Percentiles rank a stretch among this genome's conserved stretches.
Conservation (phyloP, 106 monocot genomes). For the Dendrobium catenatum region DNA sequence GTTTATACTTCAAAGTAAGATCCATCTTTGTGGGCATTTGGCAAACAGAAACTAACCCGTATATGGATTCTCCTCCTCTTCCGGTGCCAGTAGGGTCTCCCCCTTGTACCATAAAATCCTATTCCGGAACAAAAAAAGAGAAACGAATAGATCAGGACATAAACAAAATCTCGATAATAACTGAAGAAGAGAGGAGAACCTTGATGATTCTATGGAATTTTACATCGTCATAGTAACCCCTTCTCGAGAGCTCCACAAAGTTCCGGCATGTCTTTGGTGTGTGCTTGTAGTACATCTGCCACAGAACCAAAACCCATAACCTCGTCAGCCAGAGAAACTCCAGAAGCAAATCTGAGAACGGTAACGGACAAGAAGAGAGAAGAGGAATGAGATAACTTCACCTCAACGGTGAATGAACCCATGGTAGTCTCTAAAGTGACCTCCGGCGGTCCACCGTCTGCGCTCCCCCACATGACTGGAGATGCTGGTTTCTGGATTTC, state of each 20-base stretch:
- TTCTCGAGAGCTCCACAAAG: constrained; percentile 89
- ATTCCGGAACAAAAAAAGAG: not conserved
- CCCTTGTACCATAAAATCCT: constrained; percentile 98
- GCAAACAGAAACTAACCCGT: constrained; percentile 45
- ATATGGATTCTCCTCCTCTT: constrained; percentile 94
- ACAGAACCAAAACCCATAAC: not conserved
- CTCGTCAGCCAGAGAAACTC: not conserved
- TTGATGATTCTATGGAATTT: constrained; percentile 98
- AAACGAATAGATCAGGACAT: not conserved
- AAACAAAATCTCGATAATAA: constrained; percentile 3
- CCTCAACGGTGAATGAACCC: constrained; percentile 82
- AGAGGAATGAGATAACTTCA: constrained; percentile 4
- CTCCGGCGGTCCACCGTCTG: constrained; percentile 80
- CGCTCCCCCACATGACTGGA: constrained; percentile 53
- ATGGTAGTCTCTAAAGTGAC: constrained; percentile 88
- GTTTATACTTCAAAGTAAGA: not conserved
- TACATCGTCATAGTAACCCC: constrained; percentile 96
- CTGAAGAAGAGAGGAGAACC: constrained; percentile 20
- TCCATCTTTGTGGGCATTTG: not conserved
- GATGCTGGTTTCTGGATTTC: not conserved
- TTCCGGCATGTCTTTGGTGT: constrained; percentile 91
- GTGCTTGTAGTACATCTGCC: constrained; percentile 95
- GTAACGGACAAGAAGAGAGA: not conserved
- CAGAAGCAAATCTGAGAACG: not conserved
- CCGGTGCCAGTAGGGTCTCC: constrained; percentile 99